phyloP scores from a whole-genome alignment of 2,329 filamentous ascomycete genomes.

The Xylaria sp. region DNA sequence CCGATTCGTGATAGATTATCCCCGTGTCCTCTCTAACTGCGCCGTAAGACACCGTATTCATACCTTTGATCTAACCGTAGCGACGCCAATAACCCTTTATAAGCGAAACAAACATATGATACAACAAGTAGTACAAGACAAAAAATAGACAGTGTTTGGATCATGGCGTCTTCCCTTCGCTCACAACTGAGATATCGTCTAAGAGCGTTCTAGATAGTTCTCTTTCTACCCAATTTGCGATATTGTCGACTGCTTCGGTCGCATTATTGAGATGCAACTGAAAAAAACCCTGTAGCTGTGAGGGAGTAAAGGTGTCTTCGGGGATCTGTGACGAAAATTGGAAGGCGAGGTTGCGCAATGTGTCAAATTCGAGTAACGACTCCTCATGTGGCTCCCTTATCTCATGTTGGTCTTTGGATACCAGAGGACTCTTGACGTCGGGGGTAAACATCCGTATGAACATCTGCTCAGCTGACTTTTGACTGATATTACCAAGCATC shows the following conservation, averaged over 20 bases:
- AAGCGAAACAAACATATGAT: conserved; percentile 9
- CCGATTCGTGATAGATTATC: neutral
- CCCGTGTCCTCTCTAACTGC: neutral
- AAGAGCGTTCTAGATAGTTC: conserved; percentile 41
- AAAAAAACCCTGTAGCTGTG: conserved; percentile 52
- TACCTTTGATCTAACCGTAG: neutral
- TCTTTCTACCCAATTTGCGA: conserved; percentile 47
- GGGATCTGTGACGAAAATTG: conserved; percentile 49
- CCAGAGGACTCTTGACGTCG: conserved; percentile 35
- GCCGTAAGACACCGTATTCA: neutral
- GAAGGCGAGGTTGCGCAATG: conserved; percentile 42
- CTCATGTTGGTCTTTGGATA: conserved; percentile 13
- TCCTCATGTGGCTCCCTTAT: neutral
- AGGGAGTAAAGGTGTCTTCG: conserved; percentile 51
- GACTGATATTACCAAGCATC: conserved; percentile 52
- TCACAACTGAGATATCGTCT: conserved; percentile 47
- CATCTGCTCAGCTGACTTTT: conserved; percentile 50
- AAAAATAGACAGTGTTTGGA: conserved; percentile 4
- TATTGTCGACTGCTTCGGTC: conserved; percentile 44
- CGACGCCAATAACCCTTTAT: conserved; percentile 3
- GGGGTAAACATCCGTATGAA: conserved; percentile 51
- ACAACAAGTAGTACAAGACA: conserved; percentile 25
- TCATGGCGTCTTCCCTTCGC: conserved; percentile 37
- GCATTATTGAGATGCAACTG: conserved; percentile 50
- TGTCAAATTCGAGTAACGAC: conserved; percentile 15